Base-by-base conservation (phyloP, 129 eudicot genomes). In the Tanacetum coccineum region DNA sequence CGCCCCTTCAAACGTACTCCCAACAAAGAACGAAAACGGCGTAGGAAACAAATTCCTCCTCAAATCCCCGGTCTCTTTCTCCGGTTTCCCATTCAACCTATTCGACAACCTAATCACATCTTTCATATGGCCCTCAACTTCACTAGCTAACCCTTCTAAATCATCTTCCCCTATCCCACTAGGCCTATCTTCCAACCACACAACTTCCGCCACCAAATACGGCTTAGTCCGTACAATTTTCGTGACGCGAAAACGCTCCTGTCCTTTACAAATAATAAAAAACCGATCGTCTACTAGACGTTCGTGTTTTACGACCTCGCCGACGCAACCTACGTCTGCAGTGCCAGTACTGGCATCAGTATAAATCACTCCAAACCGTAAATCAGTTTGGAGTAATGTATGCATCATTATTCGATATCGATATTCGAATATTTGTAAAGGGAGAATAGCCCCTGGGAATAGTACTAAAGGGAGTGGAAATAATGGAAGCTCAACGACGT, bases 41-140 rank as follows among this genome's bases (percentile, higher is more conserved):
- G 63, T 58, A 4, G 63, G 63, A 8, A 58, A 58, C 63, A 58
- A 58, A 58, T 58, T 58, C 40, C 44, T 25, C 63, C 63, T 58
- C n/a, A 58, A 26, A 58, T 58, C 63, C 63, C 63, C 63, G 0
- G 63, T 39, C n/a, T 58, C 63, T 6, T 58, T 58, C 30, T 58
- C 63, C 11, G 63, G 63, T 58, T 58, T 58, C 19, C 63, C 63
- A 58, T 58, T 58, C 30, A 58, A 58, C 30, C 63, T 28, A 39
- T 61, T 61, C 26, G 66, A 61, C 17, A 61, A 61, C 47, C 66
- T 36, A 36, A 61, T 61, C 25, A 61, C 66, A n/a, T 61, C 66
- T 18, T 61, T 61, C 66, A 61, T 61, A 61, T 61, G 66, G 14
- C 9, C 30, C 48, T 61, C 66, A 17, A 61, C 66, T 12, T 61